Conservation (phyloP, 441 rosid genomes). For the Sinapis alba region DNA sequence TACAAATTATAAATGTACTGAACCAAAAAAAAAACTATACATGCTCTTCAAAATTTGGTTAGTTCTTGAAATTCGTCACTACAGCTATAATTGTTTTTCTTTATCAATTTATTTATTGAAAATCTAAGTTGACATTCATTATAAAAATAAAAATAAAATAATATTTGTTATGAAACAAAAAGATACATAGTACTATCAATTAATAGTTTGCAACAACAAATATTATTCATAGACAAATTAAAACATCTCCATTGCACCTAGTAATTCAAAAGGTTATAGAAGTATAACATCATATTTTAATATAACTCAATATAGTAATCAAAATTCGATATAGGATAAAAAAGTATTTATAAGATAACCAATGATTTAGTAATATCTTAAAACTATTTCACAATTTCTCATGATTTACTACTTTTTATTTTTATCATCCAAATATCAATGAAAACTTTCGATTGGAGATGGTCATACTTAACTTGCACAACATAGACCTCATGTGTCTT, state of each 20-base stretch:
- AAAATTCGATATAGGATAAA: neutral
- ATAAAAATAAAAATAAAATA: neutral
- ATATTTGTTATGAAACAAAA: neutral
- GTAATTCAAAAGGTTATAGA: neutral
- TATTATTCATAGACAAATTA: neutral
- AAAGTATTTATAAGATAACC: neutral
- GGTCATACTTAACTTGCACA: neutral
- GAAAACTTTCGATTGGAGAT: neutral
- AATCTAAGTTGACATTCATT: neutral
- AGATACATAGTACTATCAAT: neutral
- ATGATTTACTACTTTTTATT: no score
- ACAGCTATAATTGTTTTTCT: neutral
- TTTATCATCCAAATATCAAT: no score
- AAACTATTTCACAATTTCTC: no score
- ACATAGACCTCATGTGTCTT: neutral
- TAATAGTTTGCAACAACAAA: neutral
- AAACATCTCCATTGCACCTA: neutral
- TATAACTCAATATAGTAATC: neutral
- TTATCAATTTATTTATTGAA: neutral
- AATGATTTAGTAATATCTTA: no score
- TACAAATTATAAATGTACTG: neutral
- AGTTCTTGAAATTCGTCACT: neutral
- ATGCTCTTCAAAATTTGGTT: neutral
- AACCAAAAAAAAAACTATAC: neutral
- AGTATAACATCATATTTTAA: neutral